Evolutionary conservation across 805 yeast genomes (phyloP).

Genomic region (Metschnikowia lachancei): DNA sequence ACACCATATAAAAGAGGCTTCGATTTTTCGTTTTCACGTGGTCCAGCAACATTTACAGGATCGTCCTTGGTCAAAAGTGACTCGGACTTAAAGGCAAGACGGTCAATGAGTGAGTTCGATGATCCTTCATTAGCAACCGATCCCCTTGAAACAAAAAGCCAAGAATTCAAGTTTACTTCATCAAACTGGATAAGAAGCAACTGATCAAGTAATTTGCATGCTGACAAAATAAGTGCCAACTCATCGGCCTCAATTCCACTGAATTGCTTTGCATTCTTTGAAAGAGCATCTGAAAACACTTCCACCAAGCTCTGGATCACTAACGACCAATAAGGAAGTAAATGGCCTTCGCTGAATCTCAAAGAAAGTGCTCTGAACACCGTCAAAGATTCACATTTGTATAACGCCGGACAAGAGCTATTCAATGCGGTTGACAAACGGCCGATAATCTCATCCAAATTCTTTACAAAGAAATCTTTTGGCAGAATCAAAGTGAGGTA

Average conservation of each 20-base stretch:
- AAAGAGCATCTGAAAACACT: constrained; percentile 42
- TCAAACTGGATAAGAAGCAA: constrained; percentile 66
- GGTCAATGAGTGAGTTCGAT: constrained; percentile 47
- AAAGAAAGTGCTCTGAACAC: constrained; percentile 65
- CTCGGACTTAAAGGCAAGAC: constrained; percentile 36
- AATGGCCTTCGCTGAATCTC: constrained; percentile 59
- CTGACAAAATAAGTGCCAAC: constrained; percentile 47
- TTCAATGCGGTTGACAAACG: constrained; percentile 33
- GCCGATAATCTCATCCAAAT: constrained; percentile 47
- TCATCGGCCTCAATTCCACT: constrained; percentile 35
- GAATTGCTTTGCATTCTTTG: constrained; percentile 25
- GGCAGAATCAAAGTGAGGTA: constrained; percentile 64
- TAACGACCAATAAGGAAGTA: constrained; percentile 67
- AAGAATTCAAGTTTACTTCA: constrained; percentile 73
- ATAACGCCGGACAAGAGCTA: constrained; percentile 33
- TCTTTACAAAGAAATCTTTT: constrained; percentile 51
- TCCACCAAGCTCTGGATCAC: constrained; percentile 60
- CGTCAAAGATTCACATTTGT: constrained; percentile 46
- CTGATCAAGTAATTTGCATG: constrained; percentile 77
- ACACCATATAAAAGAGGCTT: constrained; percentile 49
- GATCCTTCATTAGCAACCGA: constrained; percentile 36
- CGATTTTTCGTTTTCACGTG: constrained; percentile 23
- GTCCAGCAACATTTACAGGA: constrained; percentile 38
- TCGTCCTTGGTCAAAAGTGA: constrained; percentile 31
- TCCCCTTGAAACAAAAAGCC: constrained; percentile 80